Evolutionary conservation across 345 rosid genomes (phyloP), one percentile per base, ranked within the genome.

Genomic region (Abelmoschus esculentus): DNA sequence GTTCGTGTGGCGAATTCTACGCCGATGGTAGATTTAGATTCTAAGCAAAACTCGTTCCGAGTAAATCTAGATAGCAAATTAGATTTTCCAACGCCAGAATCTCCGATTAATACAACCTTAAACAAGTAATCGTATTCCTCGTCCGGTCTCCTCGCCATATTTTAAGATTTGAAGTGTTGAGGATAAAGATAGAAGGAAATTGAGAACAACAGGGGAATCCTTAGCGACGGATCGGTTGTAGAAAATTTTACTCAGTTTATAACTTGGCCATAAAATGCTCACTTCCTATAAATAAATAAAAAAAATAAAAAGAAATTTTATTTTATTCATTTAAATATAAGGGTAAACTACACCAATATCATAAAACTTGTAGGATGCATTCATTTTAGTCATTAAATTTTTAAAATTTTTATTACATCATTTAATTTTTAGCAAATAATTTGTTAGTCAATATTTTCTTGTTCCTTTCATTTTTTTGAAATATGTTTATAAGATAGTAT

Each of bases 1-100:
- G 98, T 92, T 54, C 96, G 98, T 29, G 98, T 90, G 69, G 96
- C 96, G 85, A 92, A 92, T 82, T 92, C 96, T 66, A 92, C 98
- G 62, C 98, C 96, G 72, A 92, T 92, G 68, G 98, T 92, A 72
- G 98, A 92, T 77, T 92, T 90, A 69, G 98, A 90, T 75, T 92
- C 98, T 70, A 92, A 83, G 80, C 96, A 90, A 79, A 92, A 92
- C 85, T 92, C 98, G 75, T 92, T 87, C 64, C 96, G 98, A 61
- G 98, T 92, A 82, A 92, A 92, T 83, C 98, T 89, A 72, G 98
- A 92, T 77, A 92, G 98, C 32, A 90, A 80, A 70, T 92, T 92
- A 28, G 96, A 92, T 80, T 92, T 90, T 12, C 98, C 98, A 0
- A 92, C 96, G 32, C 98, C 98, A 7, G 98, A 90, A 75, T 92